phyloP scores from a whole-genome alignment of 352 stramenopile genomes.

The Phytophthora citrophthora region DNA sequence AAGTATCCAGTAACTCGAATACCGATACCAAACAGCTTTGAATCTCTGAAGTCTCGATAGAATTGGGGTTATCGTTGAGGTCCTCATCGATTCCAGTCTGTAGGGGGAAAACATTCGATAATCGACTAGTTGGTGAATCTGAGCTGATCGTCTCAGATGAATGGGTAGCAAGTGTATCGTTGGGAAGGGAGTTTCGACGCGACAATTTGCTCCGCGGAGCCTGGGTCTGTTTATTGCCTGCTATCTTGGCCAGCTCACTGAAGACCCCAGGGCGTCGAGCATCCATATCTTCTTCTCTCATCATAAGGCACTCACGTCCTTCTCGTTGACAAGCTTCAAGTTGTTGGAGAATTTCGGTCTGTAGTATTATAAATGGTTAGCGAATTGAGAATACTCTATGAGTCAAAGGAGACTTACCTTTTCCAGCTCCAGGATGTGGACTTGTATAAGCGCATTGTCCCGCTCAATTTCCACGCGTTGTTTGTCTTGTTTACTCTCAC shows the following conservation, averaged over 20 bases:
- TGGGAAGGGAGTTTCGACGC: slow-evolving; percentile 28
- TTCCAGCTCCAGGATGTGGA: slow-evolving; percentile 48
- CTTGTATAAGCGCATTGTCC: slow-evolving; percentile 54
- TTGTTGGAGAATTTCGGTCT: slow-evolving; percentile 40
- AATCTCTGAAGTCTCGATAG: slow-evolving; percentile 31
- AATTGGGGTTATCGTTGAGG: slow-evolving; percentile 27
- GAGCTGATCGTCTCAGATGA: neutral
- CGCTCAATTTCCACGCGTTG: slow-evolving; percentile 59
- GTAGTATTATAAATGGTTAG: neutral
- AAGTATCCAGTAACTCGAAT: slow-evolving; percentile 60
- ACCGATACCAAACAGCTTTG: slow-evolving; percentile 41
- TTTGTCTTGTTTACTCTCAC: slow-evolving; percentile 55
- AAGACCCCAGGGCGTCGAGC: slow-evolving; percentile 57
- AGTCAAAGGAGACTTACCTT: slow-evolving; percentile 33
- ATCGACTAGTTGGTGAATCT: neutral
- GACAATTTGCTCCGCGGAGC: neutral
- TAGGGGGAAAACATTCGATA: slow-evolving; percentile 13
- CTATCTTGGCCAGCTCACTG: slow-evolving; percentile 33
- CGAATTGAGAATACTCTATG: neutral
- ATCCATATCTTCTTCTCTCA: slow-evolving; percentile 79
- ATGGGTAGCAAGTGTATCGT: slow-evolving; percentile 1
- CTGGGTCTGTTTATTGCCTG: neutral
- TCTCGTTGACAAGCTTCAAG: slow-evolving; percentile 54
- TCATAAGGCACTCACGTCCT: slow-evolving; percentile 50
- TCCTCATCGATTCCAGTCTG: slow-evolving; percentile 10